Base-by-base conservation (phyloP, 345 rosid species). In the Microthlaspi erraticum region DNA sequence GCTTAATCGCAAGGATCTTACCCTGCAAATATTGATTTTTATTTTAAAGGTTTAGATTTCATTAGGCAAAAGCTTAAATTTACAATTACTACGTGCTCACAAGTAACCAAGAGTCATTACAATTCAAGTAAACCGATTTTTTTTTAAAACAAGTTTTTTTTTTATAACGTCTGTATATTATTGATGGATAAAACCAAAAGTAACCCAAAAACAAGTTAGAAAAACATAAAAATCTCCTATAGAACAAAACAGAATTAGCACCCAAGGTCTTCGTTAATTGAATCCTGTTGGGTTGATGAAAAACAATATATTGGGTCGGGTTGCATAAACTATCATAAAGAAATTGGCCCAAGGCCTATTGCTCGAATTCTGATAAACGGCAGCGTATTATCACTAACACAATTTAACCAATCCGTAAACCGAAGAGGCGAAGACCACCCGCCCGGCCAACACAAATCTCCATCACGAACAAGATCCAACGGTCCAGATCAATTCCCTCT, bases 401-500 rank as follows among this genome's bases (percentile, higher is more conserved):
- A 66, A 66, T 34, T 44, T 8, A 14, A 70, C 37, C 42, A 71
- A 51, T 41, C 26, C 68, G 60, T 26, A 26, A 73, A 64, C 77
- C 71, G 77, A 57, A 48, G 34, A 56, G 56, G 72, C 71, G 77
- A 57, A 48, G 34, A 56, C 42, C 63, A 44, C 62, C 69, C 63
- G 62, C 75, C 54, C 2, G 34, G n/a, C 62, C 11, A 50, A 66
- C 42, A 67, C 69, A 60, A 38, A 75, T 61, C 59, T 61, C 57
- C 36, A 66, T 39, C 68, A n/a, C 31, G 44, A 42, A 2, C 45
- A 39, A 50, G 18, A 71, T 77, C 76, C 26, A 70, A 80, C 83
- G 83, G 79, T 45, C 62, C 61, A 72, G 83, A 75, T 75, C 44
- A 2, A 43, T 12, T 60, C 74, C 68, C 74, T 67, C 60, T 61